A percentile compares a stretch with the other conserved stretches of the same genome.
Conservation (phyloP, 345 rosid genomes). For the Citrus australasica region DNA sequence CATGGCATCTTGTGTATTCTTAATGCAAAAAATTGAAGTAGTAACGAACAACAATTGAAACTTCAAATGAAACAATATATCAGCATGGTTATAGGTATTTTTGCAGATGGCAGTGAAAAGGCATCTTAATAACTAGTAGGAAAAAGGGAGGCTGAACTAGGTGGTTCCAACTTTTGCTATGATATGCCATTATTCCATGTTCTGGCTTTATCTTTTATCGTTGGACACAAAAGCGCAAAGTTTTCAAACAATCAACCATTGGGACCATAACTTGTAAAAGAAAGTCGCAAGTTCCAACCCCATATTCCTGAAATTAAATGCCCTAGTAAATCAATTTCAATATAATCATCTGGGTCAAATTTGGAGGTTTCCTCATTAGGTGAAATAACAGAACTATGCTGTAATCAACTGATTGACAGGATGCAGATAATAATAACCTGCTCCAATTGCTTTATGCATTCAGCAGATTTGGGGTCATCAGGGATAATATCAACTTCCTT, state of each 20-base stretch:
- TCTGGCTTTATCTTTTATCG: background rate
- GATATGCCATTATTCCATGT: background rate
- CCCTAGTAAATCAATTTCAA: background rate
- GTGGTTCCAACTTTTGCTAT: background rate
- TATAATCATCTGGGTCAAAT: background rate
- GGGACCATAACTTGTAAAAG: background rate
- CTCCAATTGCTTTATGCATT: slow-evolving; percentile 65
- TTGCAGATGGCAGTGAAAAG: background rate
- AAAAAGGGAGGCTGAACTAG: background rate
- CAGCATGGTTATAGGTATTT: background rate
- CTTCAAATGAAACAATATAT: background rate
- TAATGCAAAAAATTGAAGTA: background rate
- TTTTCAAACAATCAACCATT: background rate
- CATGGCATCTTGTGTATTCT: background rate
- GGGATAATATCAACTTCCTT: slow-evolving; percentile 60
- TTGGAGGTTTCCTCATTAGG: background rate
- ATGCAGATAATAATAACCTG: slow-evolving; percentile 38
- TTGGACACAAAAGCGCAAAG: background rate
- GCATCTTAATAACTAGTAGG: background rate
- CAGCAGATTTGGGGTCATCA: slow-evolving; percentile 59
- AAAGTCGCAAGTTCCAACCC: background rate
- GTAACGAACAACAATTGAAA: background rate
- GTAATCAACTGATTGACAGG: background rate
- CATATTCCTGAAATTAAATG: background rate
- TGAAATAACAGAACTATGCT: background rate